Percentiles rank a stretch among this genome's conserved stretches.
Conservation (phyloP, 108 stramenopile species). For the Pseudonitzschia delicatissima region DNA sequence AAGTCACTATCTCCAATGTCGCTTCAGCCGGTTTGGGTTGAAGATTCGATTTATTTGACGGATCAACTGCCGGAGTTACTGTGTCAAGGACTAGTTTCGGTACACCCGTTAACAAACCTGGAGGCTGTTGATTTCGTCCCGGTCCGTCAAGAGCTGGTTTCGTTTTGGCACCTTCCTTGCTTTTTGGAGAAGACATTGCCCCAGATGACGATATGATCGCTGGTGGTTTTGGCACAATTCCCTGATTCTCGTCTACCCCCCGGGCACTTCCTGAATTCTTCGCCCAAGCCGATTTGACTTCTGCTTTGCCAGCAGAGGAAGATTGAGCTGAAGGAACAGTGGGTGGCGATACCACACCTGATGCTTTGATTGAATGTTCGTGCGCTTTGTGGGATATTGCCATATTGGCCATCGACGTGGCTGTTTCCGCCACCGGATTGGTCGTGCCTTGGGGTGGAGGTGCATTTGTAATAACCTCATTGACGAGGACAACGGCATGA, state of each 20-base stretch:
- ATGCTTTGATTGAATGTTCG: not conserved
- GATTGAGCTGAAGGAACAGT: not conserved
- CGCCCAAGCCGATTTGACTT: slow-evolving; percentile 10
- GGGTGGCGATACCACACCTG: not conserved
- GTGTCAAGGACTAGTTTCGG: not conserved
- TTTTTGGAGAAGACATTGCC: not conserved
- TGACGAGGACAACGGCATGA: slow-evolving; percentile 66
- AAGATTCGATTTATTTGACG: not conserved
- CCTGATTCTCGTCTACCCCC: not conserved
- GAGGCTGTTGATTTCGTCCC: not conserved
- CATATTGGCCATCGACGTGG: not conserved
- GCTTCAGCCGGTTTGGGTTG: not conserved
- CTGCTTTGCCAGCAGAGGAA: not conserved
- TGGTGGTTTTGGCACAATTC: slow-evolving; percentile 4
- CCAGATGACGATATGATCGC: slow-evolving; percentile 1
- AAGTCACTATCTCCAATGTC: slow-evolving; percentile 35
- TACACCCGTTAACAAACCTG: no score
- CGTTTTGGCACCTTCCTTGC: not conserved
- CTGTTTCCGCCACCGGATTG: not conserved
- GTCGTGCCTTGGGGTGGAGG: slow-evolving; percentile 30
- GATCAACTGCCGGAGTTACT: not conserved
- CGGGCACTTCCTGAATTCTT: not conserved
- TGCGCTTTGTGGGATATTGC: not conserved
- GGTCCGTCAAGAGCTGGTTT: not conserved
- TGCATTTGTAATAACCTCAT: slow-evolving; percentile 75